Percentiles rank a stretch among this genome's conserved stretches.
These are phyloP conservation scores for Exophiala dermatitidis DNA, from an alignment of 2,329 filamentous ascomycete species.

Conservation along the genomic window DNA sequence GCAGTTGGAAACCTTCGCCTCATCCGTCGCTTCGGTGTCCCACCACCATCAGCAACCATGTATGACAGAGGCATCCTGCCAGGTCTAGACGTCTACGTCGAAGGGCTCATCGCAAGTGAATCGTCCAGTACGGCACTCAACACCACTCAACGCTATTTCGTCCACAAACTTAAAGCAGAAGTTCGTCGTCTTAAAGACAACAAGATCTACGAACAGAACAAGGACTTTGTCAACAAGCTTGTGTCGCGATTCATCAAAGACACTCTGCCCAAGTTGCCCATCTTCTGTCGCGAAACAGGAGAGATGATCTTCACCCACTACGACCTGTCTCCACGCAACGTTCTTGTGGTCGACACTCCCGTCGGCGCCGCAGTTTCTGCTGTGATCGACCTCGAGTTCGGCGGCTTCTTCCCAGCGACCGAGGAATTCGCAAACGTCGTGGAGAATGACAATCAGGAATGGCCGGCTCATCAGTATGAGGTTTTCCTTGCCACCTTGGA, in stretches of 20 bases:
- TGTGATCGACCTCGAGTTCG: conserved; percentile 32
- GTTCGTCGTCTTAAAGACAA: conserved; percentile 9
- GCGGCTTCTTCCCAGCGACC: conserved; percentile 29
- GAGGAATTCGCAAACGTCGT: conserved; percentile 28
- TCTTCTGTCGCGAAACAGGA: conserved; percentile 4
- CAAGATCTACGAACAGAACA: conserved; percentile 10
- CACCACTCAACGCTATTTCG: conserved; percentile 7
- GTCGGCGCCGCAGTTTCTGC: conserved; percentile 18
- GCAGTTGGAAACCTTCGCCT: conserved; percentile 19
- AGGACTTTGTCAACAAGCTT: conserved; percentile 11
- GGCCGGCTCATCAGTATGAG: conserved; percentile 13
- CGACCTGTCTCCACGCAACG: conserved; percentile 28
- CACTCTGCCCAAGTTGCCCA: conserved; percentile 13
- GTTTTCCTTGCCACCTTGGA: conserved; percentile 13
- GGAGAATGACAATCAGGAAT: conserved; percentile 19
- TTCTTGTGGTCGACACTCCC: conserved; percentile 24
- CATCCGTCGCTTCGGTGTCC: conserved; percentile 2
- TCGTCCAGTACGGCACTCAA: conserved; percentile 7
- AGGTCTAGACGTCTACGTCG: conserved; percentile 16
- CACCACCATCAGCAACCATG: conserved; percentile 8
- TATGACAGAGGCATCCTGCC: conserved; percentile 18
- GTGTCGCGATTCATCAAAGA: conserved; percentile 14
- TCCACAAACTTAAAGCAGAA: conserved; percentile 6
- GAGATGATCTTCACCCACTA: conserved; percentile 27
- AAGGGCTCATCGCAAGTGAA: conserved; percentile 10